Conservation (phyloP, 148 eudicot genomes). For the Fagopyrum homotropicum region DNA sequence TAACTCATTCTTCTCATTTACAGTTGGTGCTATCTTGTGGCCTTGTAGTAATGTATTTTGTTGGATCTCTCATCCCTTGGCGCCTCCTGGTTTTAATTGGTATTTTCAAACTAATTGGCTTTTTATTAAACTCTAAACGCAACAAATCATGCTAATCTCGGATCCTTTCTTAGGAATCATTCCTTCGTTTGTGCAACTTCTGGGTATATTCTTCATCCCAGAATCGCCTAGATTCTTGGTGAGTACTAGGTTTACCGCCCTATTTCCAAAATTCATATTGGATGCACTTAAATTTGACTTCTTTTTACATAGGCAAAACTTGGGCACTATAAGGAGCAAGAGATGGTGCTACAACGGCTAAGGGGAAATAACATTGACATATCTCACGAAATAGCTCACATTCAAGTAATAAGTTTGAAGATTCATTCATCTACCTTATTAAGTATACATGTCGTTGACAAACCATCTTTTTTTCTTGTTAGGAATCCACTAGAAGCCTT, state of each 20-base stretch:
- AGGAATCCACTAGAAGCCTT: slow-evolving; percentile 37
- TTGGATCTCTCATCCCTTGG: slow-evolving; percentile 31
- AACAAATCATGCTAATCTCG: no score
- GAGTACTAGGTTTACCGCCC: slow-evolving; percentile 10
- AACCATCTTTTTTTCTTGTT: not conserved
- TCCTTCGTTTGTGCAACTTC: slow-evolving; percentile 39
- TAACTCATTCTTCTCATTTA: no score
- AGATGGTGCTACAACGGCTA: not conserved
- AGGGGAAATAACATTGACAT: not conserved
- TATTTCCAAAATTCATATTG: no score
- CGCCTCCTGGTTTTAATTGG: slow-evolving; percentile 39
- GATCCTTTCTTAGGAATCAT: slow-evolving; percentile 30
- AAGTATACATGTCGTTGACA: not conserved
- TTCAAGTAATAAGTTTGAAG: not conserved
- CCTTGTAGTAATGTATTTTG: slow-evolving; percentile 23
- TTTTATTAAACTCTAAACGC: not conserved
- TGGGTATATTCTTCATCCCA: slow-evolving; percentile 46
- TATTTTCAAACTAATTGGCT: slow-evolving; percentile 1
- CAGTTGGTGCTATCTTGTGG: slow-evolving; percentile 33
- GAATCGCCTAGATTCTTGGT: slow-evolving; percentile 76
- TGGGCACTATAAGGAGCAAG: slow-evolving; percentile 24
- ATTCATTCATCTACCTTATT: not conserved
- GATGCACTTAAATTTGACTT: no score
- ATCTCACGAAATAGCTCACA: no score
- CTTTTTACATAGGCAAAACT: slow-evolving; percentile 19